Evolutionary conservation across 2,329 filamentous ascomycete genomes (phyloP), one percentile per base, ranked within the genome.

Genomic region (Epicoccum sorghinum): DNA sequence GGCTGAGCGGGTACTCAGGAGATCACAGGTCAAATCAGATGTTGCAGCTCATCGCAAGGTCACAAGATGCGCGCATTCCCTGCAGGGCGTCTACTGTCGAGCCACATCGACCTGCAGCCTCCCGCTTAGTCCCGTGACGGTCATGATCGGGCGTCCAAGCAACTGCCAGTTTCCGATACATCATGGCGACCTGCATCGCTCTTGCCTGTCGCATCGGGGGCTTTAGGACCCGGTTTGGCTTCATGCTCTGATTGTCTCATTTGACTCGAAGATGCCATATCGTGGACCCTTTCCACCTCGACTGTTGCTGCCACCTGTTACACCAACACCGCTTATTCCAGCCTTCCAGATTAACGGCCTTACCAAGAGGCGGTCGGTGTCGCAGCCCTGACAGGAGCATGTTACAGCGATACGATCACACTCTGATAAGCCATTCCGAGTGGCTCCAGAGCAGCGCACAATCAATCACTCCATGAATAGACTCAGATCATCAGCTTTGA

Each of bases 171-270:
- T 55, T 57, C 61, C 57, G 52, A 63, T 50, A 64, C 62, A 56
- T 67, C 61, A 68, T 73, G 69, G 68, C 70, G 57, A 64, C 65
- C 61, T 69, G 70, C 70, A 74, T 68, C 62, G 66, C 7, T 63
- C 56, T 62, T 65, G 59, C 67, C 58, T 64, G 58, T 63, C 43
- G 57, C 36, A 40, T 68, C 67, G 69, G 69, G 58, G 65, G 59
- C 55, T 62, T 45, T 60, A 69, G 67, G 62, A 61, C 59, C 61
- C 62, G 58, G 57, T 51, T 56, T 42, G 48, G 58, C 57, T 47
- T 60, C 58, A 57, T 62, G 32, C 54, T 44, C 59, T 50, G 54
- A 59, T 40, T 69, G 68, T 73, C 67, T 72, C 71, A 71, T 68
- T 59, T 64, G 43, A 62, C 59, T 64, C 57, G 44, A 68, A 57